A percentile compares a stretch with the other conserved stretches of the same genome.
Conservation (phyloP, 805 yeast genomes). For the Wickerhamomyces xylosicus region DNA sequence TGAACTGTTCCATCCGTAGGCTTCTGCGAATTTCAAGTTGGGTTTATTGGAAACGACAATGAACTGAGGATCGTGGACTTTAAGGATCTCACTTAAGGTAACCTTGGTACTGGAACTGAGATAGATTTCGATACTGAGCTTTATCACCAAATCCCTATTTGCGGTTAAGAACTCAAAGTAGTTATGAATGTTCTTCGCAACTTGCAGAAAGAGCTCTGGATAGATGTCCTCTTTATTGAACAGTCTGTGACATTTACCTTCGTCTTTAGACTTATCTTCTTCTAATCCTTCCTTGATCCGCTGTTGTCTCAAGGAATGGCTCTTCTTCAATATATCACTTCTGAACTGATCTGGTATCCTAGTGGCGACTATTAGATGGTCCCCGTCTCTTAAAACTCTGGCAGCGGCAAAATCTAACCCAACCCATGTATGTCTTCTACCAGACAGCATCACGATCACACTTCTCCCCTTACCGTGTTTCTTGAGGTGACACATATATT, state of each 20-base stretch:
- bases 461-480: constrained; percentile 24
- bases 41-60: constrained; percentile 49
- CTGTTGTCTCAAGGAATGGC: background rate
- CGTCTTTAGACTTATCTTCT: constrained; percentile 1
- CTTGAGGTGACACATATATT: background rate
- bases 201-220: constrained; percentile 22
- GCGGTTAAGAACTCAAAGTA: constrained; percentile 36
- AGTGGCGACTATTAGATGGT: constrained; percentile 52
- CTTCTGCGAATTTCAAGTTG: constrained; percentile 29
- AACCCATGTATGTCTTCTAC: constrained; percentile 75
- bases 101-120: constrained; percentile 42
- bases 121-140: constrained; percentile 49
- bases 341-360: constrained; percentile 25
- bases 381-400: constrained; percentile 50
- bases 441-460: constrained; percentile 55
- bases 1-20: constrained; percentile 50
- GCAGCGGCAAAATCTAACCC: constrained; percentile 62
- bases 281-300: constrained; percentile 1
- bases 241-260: background rate
- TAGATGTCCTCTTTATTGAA: background rate
- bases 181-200: constrained; percentile 29
- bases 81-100: constrained; percentile 47
- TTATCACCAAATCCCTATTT: constrained; percentile 25
- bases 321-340: background rate
- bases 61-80: constrained; percentile 50